Evolutionary conservation across 768 basidiomycete species (phyloP), one percentile per base, ranked within the genome.

Genomic region (Lactarius deliciosus): DNA sequence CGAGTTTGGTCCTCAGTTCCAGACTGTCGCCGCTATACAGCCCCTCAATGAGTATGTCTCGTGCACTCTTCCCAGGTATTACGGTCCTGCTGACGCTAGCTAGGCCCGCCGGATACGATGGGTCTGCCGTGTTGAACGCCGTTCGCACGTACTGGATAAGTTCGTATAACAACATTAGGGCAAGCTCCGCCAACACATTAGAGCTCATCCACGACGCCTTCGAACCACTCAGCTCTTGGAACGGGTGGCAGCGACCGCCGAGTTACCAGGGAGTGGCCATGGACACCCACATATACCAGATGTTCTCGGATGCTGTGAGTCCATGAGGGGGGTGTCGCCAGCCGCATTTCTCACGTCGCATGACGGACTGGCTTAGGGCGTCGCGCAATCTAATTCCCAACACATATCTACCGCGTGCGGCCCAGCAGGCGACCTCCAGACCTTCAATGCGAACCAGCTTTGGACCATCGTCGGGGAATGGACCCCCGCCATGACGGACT

Each of bases 391-490:
- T 58, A 69, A 83, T 63, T 74, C 80, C 40, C 76, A 88, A 60
- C 91, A 92, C 72, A 89, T 92, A 56, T 66, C 77, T 55, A 73
- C 81, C 1, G 88, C 88, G 3, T 94, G 92, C 71, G 68, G 70
- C 60, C 73, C 76, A 50, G 80, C 76, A 15, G 75, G 78, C 20
- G 70, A 78, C 2, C 81, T 93, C 10, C 74, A 81, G 0, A 69
- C 72, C n/a, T 87, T 85, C 69, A 41, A 65, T 25, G 5, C n/a
- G 1, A 62, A 70, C 43, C 80, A 84, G 47, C 81, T 95, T 38
- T 94, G 92, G 93, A 81, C 85, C 20, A 80, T 94, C 54, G 92
- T 94, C 16, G 94, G 94, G 47, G 94, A 97, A 78, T 97, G 91
- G 88, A 86, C 89, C 0, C 83, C 90, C 4, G 89, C 88, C 5